These are phyloP conservation scores for Calonectria hawksworthii DNA, from an alignment of 2,329 filamentous ascomycete genomes.

Conservation along the genomic window DNA sequence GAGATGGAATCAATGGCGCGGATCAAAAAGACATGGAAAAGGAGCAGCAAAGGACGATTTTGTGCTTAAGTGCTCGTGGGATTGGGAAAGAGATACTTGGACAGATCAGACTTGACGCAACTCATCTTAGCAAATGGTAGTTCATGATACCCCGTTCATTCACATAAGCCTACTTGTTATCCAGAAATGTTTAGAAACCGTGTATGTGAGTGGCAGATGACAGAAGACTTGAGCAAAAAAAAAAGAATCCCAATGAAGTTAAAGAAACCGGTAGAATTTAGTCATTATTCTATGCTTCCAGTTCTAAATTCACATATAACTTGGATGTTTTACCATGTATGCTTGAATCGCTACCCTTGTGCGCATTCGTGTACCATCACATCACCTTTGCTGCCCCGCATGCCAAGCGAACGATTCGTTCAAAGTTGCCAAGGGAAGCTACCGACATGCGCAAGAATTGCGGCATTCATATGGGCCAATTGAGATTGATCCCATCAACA, in stretches of 20 bases:
- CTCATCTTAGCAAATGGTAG: slow-evolving; percentile 42
- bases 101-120: slow-evolving; percentile 41
- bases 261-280: neutral
- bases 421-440: neutral
- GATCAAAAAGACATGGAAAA: slow-evolving; percentile 14
- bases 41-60: neutral
- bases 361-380: neutral
- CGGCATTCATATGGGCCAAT: neutral
- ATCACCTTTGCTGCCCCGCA: too few species aligned
- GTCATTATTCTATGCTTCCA: neutral
- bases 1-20: slow-evolving; percentile 8
- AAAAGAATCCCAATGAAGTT: neutral
- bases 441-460: neutral
- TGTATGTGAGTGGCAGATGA: neutral
- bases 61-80: slow-evolving; percentile 26
- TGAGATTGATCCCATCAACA: neutral
- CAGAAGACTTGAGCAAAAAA: neutral
- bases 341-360: neutral
- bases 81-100: slow-evolving; percentile 30
- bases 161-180: slow-evolving; percentile 1
- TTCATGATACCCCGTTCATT: slow-evolving; percentile 47
- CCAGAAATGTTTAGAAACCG: neutral
- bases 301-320: neutral
- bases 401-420: neutral
- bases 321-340: neutral